These are phyloP conservation scores for Lipomyces kockii DNA, from an alignment of 805 yeast species.

Conservation along the genomic window DNA sequence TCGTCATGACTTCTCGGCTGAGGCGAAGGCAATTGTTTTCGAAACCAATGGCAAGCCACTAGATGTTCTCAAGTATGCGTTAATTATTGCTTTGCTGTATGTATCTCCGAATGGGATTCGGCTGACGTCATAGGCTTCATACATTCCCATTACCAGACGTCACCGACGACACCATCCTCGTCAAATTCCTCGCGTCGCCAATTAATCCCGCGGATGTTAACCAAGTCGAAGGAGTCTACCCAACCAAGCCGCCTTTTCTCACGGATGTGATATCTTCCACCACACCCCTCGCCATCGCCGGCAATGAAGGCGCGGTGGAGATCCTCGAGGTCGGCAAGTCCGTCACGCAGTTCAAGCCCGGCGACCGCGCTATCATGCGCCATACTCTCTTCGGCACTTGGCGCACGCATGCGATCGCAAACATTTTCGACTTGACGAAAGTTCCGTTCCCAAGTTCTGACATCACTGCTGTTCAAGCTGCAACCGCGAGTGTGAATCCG, in stretches of 20 bases:
- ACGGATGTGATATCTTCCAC: conserved; percentile 54
- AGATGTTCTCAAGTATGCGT: conserved; percentile 42
- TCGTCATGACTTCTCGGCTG: conserved; percentile 39
- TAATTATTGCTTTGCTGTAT: background rate
- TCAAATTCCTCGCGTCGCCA: conserved; percentile 78
- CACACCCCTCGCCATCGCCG: conserved; percentile 78
- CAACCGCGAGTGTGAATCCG: conserved; percentile 91
- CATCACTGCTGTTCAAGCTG: conserved; percentile 56
- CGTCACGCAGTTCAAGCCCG: conserved; percentile 56
- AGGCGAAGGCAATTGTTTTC: conserved; percentile 69
- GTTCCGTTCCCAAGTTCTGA: conserved; percentile 55
- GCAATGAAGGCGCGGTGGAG: conserved; percentile 91
- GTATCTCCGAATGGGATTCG: background rate
- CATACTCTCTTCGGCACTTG: conserved; percentile 88
- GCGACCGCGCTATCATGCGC: conserved; percentile 89
- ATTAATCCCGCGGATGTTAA: conserved; percentile 89
- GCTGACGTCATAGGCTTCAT: conserved; percentile 40
- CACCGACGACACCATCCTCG: conserved; percentile 52
- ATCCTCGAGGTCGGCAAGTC: conserved; percentile 71
- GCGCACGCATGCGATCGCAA: conserved; percentile 75
- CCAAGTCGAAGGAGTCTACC: conserved; percentile 86
- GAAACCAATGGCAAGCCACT: conserved; percentile 63
- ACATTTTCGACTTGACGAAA: conserved; percentile 58
- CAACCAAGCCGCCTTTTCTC: conserved; percentile 69
- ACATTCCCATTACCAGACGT: conserved; percentile 47